Conservation (phyloP, 768 basidiomycete species). For the Inosperma sp. region DNA sequence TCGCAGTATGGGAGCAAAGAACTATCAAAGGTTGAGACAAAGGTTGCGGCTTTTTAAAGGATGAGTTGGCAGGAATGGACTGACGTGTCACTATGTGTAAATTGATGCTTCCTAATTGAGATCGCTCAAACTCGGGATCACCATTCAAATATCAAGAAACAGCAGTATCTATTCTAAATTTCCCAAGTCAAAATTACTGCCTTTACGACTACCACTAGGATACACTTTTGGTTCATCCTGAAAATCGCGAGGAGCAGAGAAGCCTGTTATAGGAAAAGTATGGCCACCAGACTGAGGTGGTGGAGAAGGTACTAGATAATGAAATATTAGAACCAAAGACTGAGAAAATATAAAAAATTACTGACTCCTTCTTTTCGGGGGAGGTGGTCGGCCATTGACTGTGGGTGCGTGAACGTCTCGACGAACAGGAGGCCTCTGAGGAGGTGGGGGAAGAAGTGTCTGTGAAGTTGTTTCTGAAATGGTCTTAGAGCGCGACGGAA, state of each 20-base stretch:
- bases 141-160: slow-evolving; percentile 9
- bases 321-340: slow-evolving; percentile 13
- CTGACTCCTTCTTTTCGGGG: slow-evolving; percentile 50
- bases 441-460: slow-evolving; percentile 1
- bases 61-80: slow-evolving; percentile 20
- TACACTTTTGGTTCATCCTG: slow-evolving; percentile 48
- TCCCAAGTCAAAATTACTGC: slow-evolving; percentile 65
- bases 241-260: slow-evolving; percentile 75
- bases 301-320: slow-evolving; percentile 41
- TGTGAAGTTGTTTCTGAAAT: slow-evolving; percentile 20
- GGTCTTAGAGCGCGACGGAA: slow-evolving; percentile 28
- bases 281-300: slow-evolving; percentile 61
- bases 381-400: slow-evolving; percentile 28
- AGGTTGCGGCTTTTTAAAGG: too few species aligned
- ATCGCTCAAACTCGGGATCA: too few species aligned
- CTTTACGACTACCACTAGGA: slow-evolving; percentile 57
- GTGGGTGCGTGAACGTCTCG: slow-evolving; percentile 14
- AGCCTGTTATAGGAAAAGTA: slow-evolving; percentile 71
- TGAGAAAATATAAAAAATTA: slow-evolving; percentile 17
- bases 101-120: not conserved
- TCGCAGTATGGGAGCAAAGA: slow-evolving; percentile 28
- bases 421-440: slow-evolving; percentile 18
- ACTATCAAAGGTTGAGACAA: too few species aligned
- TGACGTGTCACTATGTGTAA: slow-evolving; percentile 45
- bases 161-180: slow-evolving; percentile 25